Conservation (phyloP, 2,329 filamentous ascomycete species). For the Penicillium sp. region DNA sequence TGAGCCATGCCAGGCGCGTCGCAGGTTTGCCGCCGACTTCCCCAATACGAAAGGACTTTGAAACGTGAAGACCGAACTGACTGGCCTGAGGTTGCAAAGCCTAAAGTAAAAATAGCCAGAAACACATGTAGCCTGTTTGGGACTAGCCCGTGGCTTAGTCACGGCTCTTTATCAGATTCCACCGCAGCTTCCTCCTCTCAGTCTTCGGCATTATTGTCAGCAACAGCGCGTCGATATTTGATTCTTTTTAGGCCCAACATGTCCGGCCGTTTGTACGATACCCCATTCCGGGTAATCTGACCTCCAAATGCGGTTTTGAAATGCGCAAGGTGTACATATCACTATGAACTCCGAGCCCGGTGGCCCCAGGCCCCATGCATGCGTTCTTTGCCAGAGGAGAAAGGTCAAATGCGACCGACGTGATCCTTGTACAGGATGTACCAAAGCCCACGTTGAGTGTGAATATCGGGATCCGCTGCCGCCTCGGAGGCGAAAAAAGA, state of each 20-base stretch:
- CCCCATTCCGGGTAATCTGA: not conserved
- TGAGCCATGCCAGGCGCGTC: not conserved
- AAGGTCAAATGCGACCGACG: conserved; percentile 15
- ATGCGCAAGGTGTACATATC: not conserved
- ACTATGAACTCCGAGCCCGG: conserved; percentile 3
- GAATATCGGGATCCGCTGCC: conserved; percentile 14
- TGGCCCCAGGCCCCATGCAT: conserved; percentile 11
- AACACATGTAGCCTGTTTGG: conserved; percentile 4
- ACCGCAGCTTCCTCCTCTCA: no score
- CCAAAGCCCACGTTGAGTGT: conserved; percentile 13
- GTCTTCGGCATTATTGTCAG: not conserved
- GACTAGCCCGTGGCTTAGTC: not conserved
- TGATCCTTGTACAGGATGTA: conserved; percentile 12
- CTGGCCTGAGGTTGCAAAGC: not conserved
- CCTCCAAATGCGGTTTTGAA: not conserved
- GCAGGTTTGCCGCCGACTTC: not conserved
- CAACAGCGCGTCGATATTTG: not conserved
- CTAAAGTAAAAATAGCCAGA: not conserved
- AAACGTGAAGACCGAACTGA: not conserved
- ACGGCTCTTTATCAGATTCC: not conserved
- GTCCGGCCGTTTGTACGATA: not conserved
- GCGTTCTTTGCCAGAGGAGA: conserved; percentile 14
- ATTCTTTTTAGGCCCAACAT: not conserved
- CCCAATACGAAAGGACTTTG: not conserved
- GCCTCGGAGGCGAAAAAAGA: conserved; percentile 14